phyloP scores from a whole-genome alignment of 2,329 filamentous ascomycete species.

The Phialophora macrospora region DNA sequence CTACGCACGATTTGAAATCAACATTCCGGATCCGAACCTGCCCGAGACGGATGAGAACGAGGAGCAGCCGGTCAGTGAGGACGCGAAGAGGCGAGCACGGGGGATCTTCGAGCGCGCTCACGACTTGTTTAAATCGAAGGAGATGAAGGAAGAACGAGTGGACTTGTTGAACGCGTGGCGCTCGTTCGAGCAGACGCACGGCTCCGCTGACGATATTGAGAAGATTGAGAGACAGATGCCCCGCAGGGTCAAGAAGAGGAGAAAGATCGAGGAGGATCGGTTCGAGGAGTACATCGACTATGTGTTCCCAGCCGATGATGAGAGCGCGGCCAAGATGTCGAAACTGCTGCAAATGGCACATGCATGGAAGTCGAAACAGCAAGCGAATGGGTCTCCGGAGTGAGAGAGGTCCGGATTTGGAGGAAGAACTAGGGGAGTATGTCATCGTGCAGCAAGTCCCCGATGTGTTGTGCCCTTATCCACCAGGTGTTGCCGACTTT shows the following conservation, averaged over 20 bases:
- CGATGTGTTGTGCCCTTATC: background rate
- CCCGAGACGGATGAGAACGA: constrained; percentile 66
- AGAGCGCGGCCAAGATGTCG: constrained; percentile 80
- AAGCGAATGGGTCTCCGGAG: constrained; percentile 36
- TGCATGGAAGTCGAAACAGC: constrained; percentile 76
- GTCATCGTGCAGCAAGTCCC: constrained; percentile 8
- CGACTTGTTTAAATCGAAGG: constrained; percentile 83
- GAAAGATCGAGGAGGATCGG: constrained; percentile 86
- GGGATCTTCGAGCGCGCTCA: constrained; percentile 84
- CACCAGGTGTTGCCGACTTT: background rate
- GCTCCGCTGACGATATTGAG: constrained; percentile 73
- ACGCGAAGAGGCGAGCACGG: constrained; percentile 80
- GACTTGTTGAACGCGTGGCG: constrained; percentile 90
- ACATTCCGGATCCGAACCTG: constrained; percentile 75
- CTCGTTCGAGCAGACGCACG: constrained; percentile 86
- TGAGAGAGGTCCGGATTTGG: constrained; percentile 13
- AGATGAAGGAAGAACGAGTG: constrained; percentile 91
- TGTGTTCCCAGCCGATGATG: constrained; percentile 93
- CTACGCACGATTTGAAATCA: constrained; percentile 98
- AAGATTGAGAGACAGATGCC: constrained; percentile 94
- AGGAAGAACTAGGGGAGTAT: background rate
- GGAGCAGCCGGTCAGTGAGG: constrained; percentile 71
- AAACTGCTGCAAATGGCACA: constrained; percentile 84
- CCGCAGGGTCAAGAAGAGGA: constrained; percentile 80
- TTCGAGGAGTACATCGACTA: constrained; percentile 98